These are phyloP conservation scores for Diaporthe australafricana DNA, from an alignment of 2,329 filamentous ascomycete species.

Conservation along the genomic window DNA sequence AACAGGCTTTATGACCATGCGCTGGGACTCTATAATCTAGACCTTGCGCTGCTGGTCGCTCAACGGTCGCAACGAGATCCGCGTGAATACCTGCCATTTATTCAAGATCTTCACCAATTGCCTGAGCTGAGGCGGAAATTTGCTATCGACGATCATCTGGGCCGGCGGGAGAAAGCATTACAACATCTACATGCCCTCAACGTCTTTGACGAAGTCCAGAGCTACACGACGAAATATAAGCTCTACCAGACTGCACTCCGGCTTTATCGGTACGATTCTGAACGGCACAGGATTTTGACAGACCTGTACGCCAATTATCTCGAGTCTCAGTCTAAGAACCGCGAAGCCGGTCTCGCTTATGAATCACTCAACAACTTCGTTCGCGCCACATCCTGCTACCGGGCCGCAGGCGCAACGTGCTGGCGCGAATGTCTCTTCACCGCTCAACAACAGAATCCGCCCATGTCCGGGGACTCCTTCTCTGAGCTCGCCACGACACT, in stretches of 20 bases:
- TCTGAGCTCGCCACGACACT: constrained; percentile 77
- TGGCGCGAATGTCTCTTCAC: constrained; percentile 93
- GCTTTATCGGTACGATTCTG: constrained; percentile 84
- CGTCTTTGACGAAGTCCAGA: constrained; percentile 80
- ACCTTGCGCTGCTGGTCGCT: constrained; percentile 88
- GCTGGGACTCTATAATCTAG: constrained; percentile 90
- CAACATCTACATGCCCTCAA: constrained; percentile 78
- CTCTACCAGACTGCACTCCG: constrained; percentile 83
- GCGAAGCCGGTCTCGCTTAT: constrained; percentile 90
- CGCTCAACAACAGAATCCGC: constrained; percentile 74
- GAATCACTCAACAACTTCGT: constrained; percentile 83
- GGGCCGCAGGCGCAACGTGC: constrained; percentile 77
- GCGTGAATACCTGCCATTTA: constrained; percentile 93
- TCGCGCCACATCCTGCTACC: constrained; percentile 85
- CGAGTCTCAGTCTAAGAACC: constrained; percentile 78
- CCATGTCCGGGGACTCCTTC: constrained; percentile 71
- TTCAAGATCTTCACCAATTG: constrained; percentile 86
- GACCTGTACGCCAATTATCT: constrained; percentile 84
- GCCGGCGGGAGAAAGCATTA: constrained; percentile 81
- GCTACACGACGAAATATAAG: constrained; percentile 81
- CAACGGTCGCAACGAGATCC: constrained; percentile 97
- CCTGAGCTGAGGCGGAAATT: constrained; percentile 78
- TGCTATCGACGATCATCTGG: constrained; percentile 89
- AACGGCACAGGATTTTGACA: constrained; percentile 76
- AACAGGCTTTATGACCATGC: constrained; percentile 92